phyloP scores from a whole-genome alignment of 225 moss, liverwort and hornwort genomes.

The Neckera pumila region DNA sequence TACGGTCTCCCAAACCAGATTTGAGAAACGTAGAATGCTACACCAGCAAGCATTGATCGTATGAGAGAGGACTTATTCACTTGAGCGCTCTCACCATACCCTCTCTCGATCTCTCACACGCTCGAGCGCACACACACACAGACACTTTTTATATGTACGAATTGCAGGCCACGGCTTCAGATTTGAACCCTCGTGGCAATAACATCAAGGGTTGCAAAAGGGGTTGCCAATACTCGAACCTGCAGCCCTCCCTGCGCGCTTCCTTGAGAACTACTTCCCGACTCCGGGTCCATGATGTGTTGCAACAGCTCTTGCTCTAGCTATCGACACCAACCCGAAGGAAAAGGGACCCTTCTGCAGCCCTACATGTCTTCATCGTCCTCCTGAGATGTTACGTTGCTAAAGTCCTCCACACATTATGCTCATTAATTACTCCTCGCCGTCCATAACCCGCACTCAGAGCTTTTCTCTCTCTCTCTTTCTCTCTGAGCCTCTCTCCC shows the following conservation, averaged over 20 bases:
- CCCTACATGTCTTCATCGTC: not conserved
- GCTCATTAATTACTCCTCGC: not conserved
- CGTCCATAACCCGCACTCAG: not conserved
- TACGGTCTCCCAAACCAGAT: not conserved
- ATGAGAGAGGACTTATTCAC: not conserved
- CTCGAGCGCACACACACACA: too few relatives aligned
- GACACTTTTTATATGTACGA: not conserved
- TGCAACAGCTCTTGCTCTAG: not conserved
- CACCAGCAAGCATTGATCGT: not conserved
- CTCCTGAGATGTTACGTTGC: not conserved
- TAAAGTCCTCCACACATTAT: not conserved
- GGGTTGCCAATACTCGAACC: not conserved
- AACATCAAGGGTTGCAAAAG: not conserved
- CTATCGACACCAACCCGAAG: not conserved
- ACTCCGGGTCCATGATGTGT: constrained; percentile 25
- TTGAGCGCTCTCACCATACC: not conserved
- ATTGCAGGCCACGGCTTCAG: not conserved
- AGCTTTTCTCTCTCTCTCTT: not conserved
- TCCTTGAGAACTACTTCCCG: not conserved
- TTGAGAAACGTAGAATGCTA: not conserved
- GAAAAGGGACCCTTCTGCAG: not conserved
- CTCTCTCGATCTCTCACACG: not conserved
- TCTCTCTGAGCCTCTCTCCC: not conserved
- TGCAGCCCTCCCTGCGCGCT: not conserved
- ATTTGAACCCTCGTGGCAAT: not conserved